Base-by-base conservation (phyloP, 768 basidiomycete genomes). In the Daedaleopsis nitida region DNA sequence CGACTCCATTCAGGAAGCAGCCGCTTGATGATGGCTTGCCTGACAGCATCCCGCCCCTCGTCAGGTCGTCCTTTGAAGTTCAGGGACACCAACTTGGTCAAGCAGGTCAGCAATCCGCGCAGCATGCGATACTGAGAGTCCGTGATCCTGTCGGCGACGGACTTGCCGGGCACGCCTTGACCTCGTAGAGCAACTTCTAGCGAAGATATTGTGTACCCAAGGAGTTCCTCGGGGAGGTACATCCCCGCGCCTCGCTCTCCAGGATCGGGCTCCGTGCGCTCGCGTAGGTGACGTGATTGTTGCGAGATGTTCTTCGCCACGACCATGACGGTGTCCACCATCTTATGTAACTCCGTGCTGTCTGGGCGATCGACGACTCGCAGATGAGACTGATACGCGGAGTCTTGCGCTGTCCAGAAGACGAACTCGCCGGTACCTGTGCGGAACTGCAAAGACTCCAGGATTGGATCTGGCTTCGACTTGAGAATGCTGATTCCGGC, bases 1-100 rank as follows among this genome's bases (percentile, higher is more conserved):
- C 90, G 83, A 66, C 90, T 94, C 93, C 94, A 96, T 74, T 96
- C 94, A 0, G 95, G 94, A 37, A 96, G 71, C 24, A 97, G 76
- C 17, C 95, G 84, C 67, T 96, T 96, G 75, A 96, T 87, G 67
- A 97, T 89, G 0, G 90, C 90, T 63, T 92, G 92, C 43, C 88
- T 83, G 55, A 94, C 82, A 4, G 87, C 86, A 59, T 91, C 89
- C 43, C 85, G 81, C 4, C 91, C 91, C 65, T 90, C 89, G 66
- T 93, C 91, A 0, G 83, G 79, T 45, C 89, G 76, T 37, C 80
- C 82, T 68, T 84, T 86, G 75, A 94, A 89, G 61, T 90, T 86
- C 49, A 91, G 70, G 27, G 77, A 82, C 0, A 85, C 85, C 23
- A 94, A 76, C 61, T 83, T 86, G 23, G 80, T 81, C 58, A 98